A percentile compares a stretch with the other conserved stretches of the same genome.
These are phyloP conservation scores for Coprinellus micaceus DNA, from an alignment of 768 basidiomycete genomes.

Conservation along the genomic window DNA sequence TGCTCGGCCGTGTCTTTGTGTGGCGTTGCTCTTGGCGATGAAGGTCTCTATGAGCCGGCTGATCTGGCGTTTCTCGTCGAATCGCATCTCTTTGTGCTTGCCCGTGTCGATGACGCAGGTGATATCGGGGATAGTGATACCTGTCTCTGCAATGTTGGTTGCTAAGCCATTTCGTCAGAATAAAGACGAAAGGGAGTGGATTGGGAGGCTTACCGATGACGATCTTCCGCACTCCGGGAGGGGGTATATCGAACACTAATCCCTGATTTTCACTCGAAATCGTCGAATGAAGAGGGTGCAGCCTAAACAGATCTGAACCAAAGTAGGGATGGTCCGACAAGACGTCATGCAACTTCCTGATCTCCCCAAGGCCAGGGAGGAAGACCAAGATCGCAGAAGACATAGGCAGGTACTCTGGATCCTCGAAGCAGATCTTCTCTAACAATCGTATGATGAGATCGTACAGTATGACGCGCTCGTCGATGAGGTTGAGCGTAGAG, in stretches of 20 bases:
- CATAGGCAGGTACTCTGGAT: constrained; percentile 45
- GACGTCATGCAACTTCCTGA: constrained; percentile 81
- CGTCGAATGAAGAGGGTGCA: constrained; percentile 89
- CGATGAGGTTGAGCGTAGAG: constrained; percentile 76
- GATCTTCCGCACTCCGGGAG: constrained; percentile 79
- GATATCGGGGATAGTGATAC: constrained; percentile 97
- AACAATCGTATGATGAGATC: constrained; percentile 84
- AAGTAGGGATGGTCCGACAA: constrained; percentile 74
- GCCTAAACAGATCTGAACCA: constrained; percentile 60
- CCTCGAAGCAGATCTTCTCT: constrained; percentile 78
- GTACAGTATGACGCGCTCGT: constrained; percentile 87
- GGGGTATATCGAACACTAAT: constrained; percentile 87
- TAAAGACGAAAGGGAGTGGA: constrained; percentile 2
- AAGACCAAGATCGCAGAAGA: constrained; percentile 87
- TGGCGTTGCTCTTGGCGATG: constrained; percentile 87
- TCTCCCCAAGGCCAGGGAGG: constrained; percentile 93
- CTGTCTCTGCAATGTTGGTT: constrained; percentile 94
- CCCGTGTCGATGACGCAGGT: constrained; percentile 95
- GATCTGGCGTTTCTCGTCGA: constrained; percentile 95
- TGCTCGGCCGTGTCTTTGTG: constrained; percentile 84
- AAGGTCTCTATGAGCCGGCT: constrained; percentile 90
- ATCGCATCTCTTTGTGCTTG: constrained; percentile 93
- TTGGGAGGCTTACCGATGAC: constrained; percentile 74
- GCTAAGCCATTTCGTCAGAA: constrained; percentile 39
- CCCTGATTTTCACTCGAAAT: constrained; percentile 89